Evolutionary conservation across 1,139 yeast species (phyloP).

Genomic region (Geotrichum histeridarum): DNA sequence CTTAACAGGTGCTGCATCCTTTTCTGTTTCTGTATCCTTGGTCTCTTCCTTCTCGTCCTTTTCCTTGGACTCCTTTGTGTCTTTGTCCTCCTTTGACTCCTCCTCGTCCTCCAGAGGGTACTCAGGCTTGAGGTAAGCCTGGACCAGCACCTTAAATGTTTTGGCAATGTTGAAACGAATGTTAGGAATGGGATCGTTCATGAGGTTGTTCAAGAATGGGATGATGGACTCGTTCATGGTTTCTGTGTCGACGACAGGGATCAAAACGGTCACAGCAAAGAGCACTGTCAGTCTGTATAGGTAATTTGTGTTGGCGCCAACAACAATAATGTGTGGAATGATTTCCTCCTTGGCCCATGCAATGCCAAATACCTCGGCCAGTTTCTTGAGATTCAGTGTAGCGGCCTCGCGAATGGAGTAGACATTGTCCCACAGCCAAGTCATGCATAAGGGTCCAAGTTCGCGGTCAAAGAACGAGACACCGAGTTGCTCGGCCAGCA

Average conservation of each 20-base stretch:
- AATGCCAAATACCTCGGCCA: constrained; percentile 84
- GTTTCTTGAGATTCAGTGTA: constrained; percentile 69
- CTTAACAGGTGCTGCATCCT: constrained; percentile 9
- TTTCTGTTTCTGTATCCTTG: constrained; percentile 19
- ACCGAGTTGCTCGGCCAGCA: constrained; percentile 93
- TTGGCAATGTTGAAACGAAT: constrained; percentile 93
- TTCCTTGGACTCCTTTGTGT: neutral
- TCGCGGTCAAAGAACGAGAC: constrained; percentile 90
- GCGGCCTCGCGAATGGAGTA: constrained; percentile 97
- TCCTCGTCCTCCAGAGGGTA: constrained; percentile 25
- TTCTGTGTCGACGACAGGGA: constrained; percentile 48
- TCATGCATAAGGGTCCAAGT: constrained; percentile 81
- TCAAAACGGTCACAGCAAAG: constrained; percentile 75
- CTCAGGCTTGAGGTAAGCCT: constrained; percentile 42
- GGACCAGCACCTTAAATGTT: constrained; percentile 59
- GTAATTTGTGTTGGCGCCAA: constrained; percentile 57
- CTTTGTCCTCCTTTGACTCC: constrained; percentile 21
- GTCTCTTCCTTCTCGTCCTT: constrained; percentile 3
- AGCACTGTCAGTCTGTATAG: constrained; percentile 88
- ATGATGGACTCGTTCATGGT: constrained; percentile 61
- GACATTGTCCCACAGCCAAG: constrained; percentile 98
- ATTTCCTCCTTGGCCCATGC: constrained; percentile 89
- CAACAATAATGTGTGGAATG: constrained; percentile 63
- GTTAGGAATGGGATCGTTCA: constrained; percentile 83
- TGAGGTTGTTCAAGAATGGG: constrained; percentile 71